phyloP scores from a whole-genome alignment of 2,329 filamentous ascomycete genomes.

The Penicillium vulpinum region DNA sequence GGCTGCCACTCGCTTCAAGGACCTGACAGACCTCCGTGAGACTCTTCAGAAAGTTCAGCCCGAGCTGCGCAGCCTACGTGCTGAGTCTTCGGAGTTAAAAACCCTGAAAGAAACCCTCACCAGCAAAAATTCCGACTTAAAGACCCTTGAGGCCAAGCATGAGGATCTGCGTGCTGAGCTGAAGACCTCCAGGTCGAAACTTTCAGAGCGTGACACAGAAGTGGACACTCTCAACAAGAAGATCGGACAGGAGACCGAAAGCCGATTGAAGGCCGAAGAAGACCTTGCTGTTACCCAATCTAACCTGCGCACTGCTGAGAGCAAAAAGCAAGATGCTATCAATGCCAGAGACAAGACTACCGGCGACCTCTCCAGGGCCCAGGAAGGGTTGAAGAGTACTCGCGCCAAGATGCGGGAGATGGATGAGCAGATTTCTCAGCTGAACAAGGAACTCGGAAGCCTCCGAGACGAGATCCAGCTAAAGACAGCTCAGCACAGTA shows the following conservation, averaged over 20 bases:
- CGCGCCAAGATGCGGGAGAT: conserved; percentile 66
- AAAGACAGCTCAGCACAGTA: conserved; percentile 81
- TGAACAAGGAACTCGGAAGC: conserved; percentile 66
- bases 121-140: conserved; percentile 63
- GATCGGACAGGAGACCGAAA: conserved; percentile 70
- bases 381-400: conserved; percentile 65
- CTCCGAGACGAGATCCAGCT: conserved; percentile 79
- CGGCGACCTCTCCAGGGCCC: conserved; percentile 68
- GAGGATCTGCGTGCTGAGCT: conserved; percentile 78
- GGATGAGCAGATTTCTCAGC: conserved; percentile 69
- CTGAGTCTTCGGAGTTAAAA: conserved; percentile 75
- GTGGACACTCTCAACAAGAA: conserved; percentile 76
- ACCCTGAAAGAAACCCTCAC: conserved; percentile 72
- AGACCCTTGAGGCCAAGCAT: conserved; percentile 76
- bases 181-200: conserved; percentile 65
- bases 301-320: conserved; percentile 75
- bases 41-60: conserved; percentile 81
- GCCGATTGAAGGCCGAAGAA: conserved; percentile 74
- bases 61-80: conserved; percentile 75
- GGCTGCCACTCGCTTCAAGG: conserved; percentile 83
- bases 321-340: conserved; percentile 74
- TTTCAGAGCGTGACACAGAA: conserved; percentile 73
- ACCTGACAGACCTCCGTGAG: conserved; percentile 76
- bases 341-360: conserved; percentile 70
- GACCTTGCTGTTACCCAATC: conserved; percentile 71